A percentile compares a stretch with the other conserved stretches of the same genome.
phyloP scores from a whole-genome alignment of 805 yeast genomes.

The Saccharomycopsis javanensis region DNA sequence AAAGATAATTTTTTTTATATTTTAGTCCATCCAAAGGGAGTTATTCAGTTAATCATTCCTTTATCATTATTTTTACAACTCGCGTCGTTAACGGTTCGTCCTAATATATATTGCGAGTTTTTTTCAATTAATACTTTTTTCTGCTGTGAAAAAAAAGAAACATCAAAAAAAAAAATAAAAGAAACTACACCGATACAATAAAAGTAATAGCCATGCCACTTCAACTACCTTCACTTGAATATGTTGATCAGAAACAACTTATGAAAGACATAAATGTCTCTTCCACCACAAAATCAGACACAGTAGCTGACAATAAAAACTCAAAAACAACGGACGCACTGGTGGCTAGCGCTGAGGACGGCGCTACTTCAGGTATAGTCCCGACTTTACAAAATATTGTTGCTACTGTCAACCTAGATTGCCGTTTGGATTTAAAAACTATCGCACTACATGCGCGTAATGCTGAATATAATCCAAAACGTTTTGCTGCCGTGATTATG shows the following conservation, averaged over 20 bases:
- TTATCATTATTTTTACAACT: neutral
- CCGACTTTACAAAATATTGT: slow-evolving; percentile 93
- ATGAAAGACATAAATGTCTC: slow-evolving; percentile 4
- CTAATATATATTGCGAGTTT: too few species aligned
- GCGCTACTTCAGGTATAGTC: slow-evolving; percentile 87
- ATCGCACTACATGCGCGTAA: slow-evolving; percentile 98
- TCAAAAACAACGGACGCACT: neutral
- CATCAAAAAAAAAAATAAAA: neutral
- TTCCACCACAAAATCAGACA: neutral
- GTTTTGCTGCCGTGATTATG: slow-evolving; percentile 99
- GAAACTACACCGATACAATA: neutral
- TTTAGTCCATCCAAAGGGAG: slow-evolving; percentile 2
- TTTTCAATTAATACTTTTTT: too few species aligned
- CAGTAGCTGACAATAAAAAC: neutral
- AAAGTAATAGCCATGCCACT: slow-evolving; percentile 13
- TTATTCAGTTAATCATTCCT: slow-evolving; percentile 10
- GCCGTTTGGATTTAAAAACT: slow-evolving; percentile 91
- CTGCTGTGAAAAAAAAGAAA: neutral
- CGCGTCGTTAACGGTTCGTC: neutral
- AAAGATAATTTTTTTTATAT: neutral
- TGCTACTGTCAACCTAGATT: slow-evolving; percentile 94
- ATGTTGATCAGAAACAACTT: slow-evolving; percentile 13
- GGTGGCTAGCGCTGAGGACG: slow-evolving; percentile 31
- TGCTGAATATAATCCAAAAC: slow-evolving; percentile 96
- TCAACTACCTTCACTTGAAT: slow-evolving; percentile 16